These are phyloP conservation scores for Phytophthora nicotianae DNA, from an alignment of 352 stramenopile genomes.

Conservation along the genomic window DNA sequence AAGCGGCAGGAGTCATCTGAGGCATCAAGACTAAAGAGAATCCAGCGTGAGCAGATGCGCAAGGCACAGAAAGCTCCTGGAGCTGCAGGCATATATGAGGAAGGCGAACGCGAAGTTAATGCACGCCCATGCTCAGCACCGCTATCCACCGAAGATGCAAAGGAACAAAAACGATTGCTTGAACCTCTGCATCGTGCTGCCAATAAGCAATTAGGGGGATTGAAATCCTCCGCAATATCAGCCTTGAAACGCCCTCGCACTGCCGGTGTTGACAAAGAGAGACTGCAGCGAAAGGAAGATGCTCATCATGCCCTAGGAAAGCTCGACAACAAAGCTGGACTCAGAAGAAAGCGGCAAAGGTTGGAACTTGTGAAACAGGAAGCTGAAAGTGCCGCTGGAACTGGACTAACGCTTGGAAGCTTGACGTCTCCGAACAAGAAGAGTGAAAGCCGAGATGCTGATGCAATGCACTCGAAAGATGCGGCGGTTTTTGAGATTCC, in stretches of 20 bases:
- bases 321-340: not conserved
- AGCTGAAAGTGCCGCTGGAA: not conserved
- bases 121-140: not conserved
- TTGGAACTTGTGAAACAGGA: not conserved
- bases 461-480: not conserved
- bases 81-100: not conserved
- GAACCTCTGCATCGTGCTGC: constrained; percentile 7
- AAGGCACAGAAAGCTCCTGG: constrained; percentile 5
- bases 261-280: not conserved
- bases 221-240: not conserved
- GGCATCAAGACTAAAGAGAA: constrained; percentile 11
- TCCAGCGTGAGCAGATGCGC: constrained; percentile 13
- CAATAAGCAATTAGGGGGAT: constrained; percentile 9
- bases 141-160: constrained; percentile 1
- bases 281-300: constrained; percentile 3
- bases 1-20: constrained; percentile 12
- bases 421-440: not conserved
- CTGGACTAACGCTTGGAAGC: not conserved
- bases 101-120: constrained; percentile 1
- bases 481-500: not conserved
- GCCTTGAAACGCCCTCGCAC: not conserved
- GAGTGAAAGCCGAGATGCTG: not conserved
- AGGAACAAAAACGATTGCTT: constrained; percentile 2
- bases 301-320: not conserved
- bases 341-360: constrained; percentile 6